Conservation (phyloP, 2,329 filamentous ascomycete species). For the Graphilbum sp. region DNA sequence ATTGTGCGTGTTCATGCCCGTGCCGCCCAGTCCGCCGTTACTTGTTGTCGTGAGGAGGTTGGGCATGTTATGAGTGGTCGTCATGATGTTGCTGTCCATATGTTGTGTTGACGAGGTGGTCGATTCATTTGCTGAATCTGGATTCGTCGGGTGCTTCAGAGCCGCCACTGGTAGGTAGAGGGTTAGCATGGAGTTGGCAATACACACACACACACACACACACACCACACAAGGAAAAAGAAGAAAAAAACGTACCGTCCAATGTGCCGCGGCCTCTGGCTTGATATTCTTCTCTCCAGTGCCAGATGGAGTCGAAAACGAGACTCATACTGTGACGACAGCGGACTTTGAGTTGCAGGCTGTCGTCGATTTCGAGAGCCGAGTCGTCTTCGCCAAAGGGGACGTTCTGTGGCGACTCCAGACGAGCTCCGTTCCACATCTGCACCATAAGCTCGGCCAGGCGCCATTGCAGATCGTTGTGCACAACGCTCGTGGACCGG, state of each 20-base stretch:
- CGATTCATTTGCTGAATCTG: conserved; percentile 60
- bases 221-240: background rate
- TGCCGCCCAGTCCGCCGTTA: conserved; percentile 34
- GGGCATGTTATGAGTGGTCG: conserved; percentile 28
- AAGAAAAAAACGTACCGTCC: conserved; percentile 40
- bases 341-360: conserved; percentile 63
- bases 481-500: conserved; percentile 54
- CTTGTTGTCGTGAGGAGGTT: conserved; percentile 27
- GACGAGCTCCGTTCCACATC: conserved; percentile 60
- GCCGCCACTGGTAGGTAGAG: conserved; percentile 27
- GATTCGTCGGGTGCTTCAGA: conserved; percentile 74
- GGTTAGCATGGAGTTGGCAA: background rate
- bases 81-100: conserved; percentile 42
- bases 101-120: conserved; percentile 51
- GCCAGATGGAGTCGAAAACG: conserved; percentile 72
- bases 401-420: conserved; percentile 28
- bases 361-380: conserved; percentile 44
- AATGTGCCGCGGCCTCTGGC: conserved; percentile 52
- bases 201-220: no score
- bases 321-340: conserved; percentile 75
- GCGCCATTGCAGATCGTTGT: conserved; percentile 66
- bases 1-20: conserved; percentile 26
- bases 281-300: conserved; percentile 69
- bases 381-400: conserved; percentile 32
- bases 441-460: conserved; percentile 75